phyloP scores from a whole-genome alignment of 2,329 filamentous ascomycete genomes.

The Stemphylium beticola region DNA sequence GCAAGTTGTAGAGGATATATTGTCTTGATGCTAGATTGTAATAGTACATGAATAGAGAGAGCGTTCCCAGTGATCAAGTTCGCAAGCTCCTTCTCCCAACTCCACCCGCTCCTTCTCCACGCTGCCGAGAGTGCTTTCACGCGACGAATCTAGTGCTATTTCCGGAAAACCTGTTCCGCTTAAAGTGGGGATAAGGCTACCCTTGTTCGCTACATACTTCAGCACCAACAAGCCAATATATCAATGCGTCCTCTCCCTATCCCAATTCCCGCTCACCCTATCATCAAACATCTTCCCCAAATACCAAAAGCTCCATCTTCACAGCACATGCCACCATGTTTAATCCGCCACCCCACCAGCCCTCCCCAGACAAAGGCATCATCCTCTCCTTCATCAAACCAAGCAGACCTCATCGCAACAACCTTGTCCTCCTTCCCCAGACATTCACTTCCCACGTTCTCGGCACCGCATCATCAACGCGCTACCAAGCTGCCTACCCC shows the following conservation, averaged over 20 bases:
- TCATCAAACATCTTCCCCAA: not conserved
- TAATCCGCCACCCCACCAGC: not conserved
- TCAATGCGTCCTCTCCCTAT: too few relatives aligned
- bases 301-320: not conserved
- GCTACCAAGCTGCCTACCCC: slow-evolving; percentile 30
- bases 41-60: slow-evolving; percentile 4
- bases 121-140: not conserved
- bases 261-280: not conserved
- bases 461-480: not conserved
- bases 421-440: not conserved
- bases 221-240: not conserved
- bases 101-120: too few relatives aligned
- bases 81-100: not conserved
- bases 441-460: not conserved
- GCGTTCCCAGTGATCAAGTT: not conserved
- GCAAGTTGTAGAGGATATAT: slow-evolving; percentile 53
- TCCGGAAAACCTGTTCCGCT: not conserved
- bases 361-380: not conserved
- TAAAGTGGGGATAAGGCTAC: not conserved
- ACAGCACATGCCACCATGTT: too few relatives aligned
- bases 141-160: not conserved
- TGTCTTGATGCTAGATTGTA: not conserved
- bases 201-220: not conserved
- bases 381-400: slow-evolving; percentile 5
- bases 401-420: not conserved